A percentile compares a stretch with the other conserved stretches of the same genome.
These are phyloP conservation scores for Wallacemonas rigidus DNA, from an alignment of 208 protist genomes.

Conservation along the genomic window DNA sequence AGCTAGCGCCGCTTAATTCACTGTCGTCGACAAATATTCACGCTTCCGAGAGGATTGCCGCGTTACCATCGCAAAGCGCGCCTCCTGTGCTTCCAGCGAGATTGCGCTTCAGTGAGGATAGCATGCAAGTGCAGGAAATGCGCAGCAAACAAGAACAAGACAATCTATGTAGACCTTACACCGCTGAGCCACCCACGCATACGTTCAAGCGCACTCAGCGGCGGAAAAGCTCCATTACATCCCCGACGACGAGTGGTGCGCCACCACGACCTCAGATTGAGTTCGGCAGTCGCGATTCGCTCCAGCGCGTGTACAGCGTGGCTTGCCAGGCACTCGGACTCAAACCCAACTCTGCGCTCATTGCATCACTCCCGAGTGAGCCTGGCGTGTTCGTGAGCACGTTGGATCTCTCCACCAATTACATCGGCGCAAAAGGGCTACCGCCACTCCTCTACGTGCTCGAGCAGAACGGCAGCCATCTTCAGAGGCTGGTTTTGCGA, in stretches of 20 bases:
- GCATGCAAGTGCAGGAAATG: background rate
- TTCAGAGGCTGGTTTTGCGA: constrained; percentile 39
- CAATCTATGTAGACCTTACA: background rate
- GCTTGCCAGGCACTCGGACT: constrained; percentile 34
- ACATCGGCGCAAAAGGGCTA: constrained; percentile 53
- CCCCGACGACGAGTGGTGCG: background rate
- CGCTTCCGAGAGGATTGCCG: too few relatives aligned
- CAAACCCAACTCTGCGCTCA: constrained; percentile 30
- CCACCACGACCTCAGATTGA: background rate
- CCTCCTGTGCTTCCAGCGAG: background rate
- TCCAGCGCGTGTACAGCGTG: constrained; percentile 31
- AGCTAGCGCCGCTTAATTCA: too few relatives aligned
- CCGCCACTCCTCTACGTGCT: constrained; percentile 43
- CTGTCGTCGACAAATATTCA: too few relatives aligned
- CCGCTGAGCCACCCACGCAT: background rate
- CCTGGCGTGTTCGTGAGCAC: constrained; percentile 23
- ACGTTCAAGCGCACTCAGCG: background rate
- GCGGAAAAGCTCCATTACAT: background rate
- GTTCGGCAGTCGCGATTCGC: background rate
- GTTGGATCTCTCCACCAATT: constrained; percentile 62
- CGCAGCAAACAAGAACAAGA: background rate
- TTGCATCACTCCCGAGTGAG: constrained; percentile 21
- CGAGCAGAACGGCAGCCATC: constrained; percentile 27
- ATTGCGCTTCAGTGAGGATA: background rate
- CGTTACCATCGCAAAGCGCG: too few relatives aligned